Percentiles rank a stretch among this genome's conserved stretches.
These are phyloP conservation scores for Umbelopsis sp. DNA, from an alignment of 371 early-diverging fungal genomes.

Conservation along the genomic window DNA sequence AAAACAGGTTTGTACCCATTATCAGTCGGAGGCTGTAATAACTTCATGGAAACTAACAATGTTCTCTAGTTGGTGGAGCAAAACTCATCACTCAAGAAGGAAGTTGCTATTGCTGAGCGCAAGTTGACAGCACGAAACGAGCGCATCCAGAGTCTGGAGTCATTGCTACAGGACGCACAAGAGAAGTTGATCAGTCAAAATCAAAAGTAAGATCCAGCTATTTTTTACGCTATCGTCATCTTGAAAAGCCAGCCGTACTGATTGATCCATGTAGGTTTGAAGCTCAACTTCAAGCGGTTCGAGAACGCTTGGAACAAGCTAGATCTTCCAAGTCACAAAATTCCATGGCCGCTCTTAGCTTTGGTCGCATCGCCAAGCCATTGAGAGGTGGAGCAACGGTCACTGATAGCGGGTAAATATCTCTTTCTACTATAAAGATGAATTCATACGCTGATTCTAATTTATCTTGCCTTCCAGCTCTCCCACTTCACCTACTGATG, in stretches of 20 bases:
- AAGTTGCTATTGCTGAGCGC: conserved; percentile 84
- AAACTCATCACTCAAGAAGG: conserved; percentile 91
- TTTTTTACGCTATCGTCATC: neutral
- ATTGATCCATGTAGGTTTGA: conserved; percentile 59
- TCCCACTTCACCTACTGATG: conserved; percentile 31
- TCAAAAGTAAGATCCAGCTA: conserved; percentile 63
- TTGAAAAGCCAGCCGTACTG: neutral
- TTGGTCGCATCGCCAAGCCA: conserved; percentile 93
- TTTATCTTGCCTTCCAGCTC: neutral
- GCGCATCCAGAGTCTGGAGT: conserved; percentile 87
- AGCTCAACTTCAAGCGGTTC: conserved; percentile 75
- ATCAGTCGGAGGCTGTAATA: neutral
- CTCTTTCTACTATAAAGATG: neutral
- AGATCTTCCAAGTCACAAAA: conserved; percentile 64
- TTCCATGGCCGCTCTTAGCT: conserved; percentile 69
- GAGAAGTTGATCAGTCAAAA: conserved; percentile 77
- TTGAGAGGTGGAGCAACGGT: conserved; percentile 79
- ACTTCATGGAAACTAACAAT: neutral
- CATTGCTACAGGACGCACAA: conserved; percentile 74
- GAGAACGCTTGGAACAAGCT: conserved; percentile 81
- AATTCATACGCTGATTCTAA: neutral
- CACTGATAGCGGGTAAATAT: conserved; percentile 22
- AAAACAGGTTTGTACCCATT: conserved; percentile 61
- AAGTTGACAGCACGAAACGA: conserved; percentile 90
- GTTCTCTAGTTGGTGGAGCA: conserved; percentile 81